phyloP scores from a whole-genome alignment of 1,284 basidiomycete species.

The Cryptococcus deneoformans region DNA sequence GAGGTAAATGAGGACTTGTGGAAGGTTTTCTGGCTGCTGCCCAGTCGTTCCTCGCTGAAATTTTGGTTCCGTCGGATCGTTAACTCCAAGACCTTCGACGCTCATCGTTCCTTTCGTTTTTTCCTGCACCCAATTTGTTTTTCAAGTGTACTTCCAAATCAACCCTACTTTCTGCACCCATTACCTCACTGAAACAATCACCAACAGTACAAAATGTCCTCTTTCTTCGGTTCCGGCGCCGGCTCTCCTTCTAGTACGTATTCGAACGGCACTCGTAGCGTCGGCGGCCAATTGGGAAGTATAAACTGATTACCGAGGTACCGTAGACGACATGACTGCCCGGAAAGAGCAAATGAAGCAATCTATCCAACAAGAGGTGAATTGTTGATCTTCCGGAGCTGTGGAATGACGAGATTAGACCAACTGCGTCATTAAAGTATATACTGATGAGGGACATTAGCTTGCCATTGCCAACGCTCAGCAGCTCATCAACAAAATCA shows the following conservation, averaged over 20 bases:
- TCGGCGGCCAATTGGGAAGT: neutral
- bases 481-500: constrained; percentile 51
- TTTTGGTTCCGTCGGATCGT: constrained; percentile 20
- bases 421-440: neutral
- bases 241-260: neutral
- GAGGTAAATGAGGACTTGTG: neutral
- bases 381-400: neutral
- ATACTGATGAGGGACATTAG: constrained; percentile 11
- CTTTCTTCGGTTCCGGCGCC: constrained; percentile 20
- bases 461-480: constrained; percentile 49
- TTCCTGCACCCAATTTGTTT: neutral
- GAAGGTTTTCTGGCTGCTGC: neutral
- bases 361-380: constrained; percentile 46
- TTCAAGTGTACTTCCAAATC: neutral
- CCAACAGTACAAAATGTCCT: constrained; percentile 12
- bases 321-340: constrained; percentile 36
- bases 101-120: neutral
- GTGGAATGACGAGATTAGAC: neutral
- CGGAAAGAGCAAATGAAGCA: constrained; percentile 50
- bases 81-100: neutral
- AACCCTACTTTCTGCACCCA: neutral
- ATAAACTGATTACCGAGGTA: neutral
- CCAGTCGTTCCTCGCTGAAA: constrained; percentile 10
- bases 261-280: neutral
- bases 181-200: neutral